Evolutionary conservation across 169 alveolate species (phyloP).

Genomic region (Blepharisma undulans): DNA sequence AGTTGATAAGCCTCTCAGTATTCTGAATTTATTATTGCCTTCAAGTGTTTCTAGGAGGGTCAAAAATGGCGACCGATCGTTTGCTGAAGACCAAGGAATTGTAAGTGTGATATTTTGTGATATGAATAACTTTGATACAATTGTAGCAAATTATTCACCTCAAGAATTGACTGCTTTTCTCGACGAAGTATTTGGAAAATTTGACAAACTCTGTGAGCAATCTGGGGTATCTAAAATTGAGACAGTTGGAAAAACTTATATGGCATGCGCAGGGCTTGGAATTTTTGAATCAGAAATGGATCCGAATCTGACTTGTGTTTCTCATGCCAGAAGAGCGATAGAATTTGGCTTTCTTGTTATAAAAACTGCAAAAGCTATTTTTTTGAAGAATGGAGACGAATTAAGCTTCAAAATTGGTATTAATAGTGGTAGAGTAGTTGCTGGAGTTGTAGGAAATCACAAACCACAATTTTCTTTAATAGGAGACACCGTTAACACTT

Average conservation of each 20-base stretch:
- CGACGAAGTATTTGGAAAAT: conserved; percentile 23
- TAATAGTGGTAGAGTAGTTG: conserved; percentile 86
- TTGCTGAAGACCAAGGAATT: conserved; percentile 52
- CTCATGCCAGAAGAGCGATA: conserved; percentile 30
- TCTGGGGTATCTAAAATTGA: conserved; percentile 32
- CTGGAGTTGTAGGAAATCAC: conserved; percentile 88
- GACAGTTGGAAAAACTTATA: conserved; percentile 35
- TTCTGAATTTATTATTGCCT: conserved; percentile 15
- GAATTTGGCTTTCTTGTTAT: conserved; percentile 10
- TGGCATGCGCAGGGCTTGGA: conserved; percentile 40
- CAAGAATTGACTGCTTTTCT: conserved; percentile 13
- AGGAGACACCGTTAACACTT: conserved; percentile 88
- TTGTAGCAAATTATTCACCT: neutral
- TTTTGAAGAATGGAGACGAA: neutral
- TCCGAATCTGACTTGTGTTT: neutral
- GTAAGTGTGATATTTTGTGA: conserved; percentile 34
- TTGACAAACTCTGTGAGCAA: conserved; percentile 13
- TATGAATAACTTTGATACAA: conserved; percentile 13
- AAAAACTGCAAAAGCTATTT: neutral
- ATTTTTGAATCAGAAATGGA: conserved; percentile 18
- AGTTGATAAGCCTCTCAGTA: neutral
- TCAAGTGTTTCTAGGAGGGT: neutral
- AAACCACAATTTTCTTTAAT: conserved; percentile 85
- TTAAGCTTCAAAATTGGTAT: conserved; percentile 85
- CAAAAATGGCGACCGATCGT: conserved; percentile 28